Evolutionary conservation across 306 rosid species (phyloP), one percentile per base, ranked within the genome.

Genomic region (Corylus americana): DNA sequence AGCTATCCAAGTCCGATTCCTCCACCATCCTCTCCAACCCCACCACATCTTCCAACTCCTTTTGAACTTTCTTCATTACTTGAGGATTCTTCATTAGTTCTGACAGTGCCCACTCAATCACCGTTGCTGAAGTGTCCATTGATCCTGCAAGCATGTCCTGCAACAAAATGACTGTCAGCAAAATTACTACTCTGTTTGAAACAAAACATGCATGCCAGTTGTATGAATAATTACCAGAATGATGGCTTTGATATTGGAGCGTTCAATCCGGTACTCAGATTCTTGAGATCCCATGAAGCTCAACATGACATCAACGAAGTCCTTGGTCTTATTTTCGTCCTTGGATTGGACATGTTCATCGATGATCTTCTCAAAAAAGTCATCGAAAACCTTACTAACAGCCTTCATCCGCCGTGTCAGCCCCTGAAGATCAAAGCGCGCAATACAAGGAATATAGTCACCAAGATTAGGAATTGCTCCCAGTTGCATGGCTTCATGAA

Each of bases 241-340:
- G 20, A 87, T 62, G n/a, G 92, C 90, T 86, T 93, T 93, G 86
- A 93, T 85, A 76, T 86, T 64, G 31, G 89, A 8, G 3, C 88
- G 84, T 63, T 88, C 90, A n/a, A 91, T 77, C 1, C 51, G 75
- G 44, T 88, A 91, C 45, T 89, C 94, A 11, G 85, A 84, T 77
- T 86, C 87, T 62, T 75, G 11, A 1, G 87, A 81, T 9, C 83
- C 92, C 72, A 83, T 73, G 74, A 91, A 78, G 0, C 85, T 73
- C 81, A 91, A 58, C 93, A 93, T 81, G 54, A 88, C 86, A 77
- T 93, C 91, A 13, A 93, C 92, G 25, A 91, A 90, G 73, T 91
- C 94, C 62, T 87, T 91, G 8, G 77, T 37, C 47, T 83, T 85
- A 11, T 81, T 73, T 53, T 80, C 62, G 17, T 59, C 77, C 51